Conservation (phyloP, 2,329 filamentous ascomycete species). For the Exophiala aquamarina region DNA sequence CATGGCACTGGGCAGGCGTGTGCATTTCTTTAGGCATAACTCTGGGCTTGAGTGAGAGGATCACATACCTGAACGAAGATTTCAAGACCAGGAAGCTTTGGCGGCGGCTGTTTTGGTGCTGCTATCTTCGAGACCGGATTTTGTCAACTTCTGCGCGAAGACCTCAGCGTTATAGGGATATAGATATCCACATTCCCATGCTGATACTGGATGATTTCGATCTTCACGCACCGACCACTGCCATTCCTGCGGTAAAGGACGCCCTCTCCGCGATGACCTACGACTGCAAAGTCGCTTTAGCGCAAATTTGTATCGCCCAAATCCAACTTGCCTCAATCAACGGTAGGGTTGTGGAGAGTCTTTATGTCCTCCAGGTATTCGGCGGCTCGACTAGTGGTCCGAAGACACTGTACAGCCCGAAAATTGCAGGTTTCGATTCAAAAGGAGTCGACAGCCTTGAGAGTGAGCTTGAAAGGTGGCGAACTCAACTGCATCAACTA, state of each 20-base stretch:
- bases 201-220: neutral
- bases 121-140: conserved; percentile 87
- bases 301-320: neutral
- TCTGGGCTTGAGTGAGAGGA: conserved; percentile 75
- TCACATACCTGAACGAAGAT: conserved; percentile 46
- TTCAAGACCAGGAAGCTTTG: conserved; percentile 65
- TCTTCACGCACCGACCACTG: neutral
- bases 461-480: neutral
- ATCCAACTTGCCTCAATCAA: neutral
- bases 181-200: conserved; percentile 38
- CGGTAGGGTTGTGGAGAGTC: neutral
- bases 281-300: neutral
- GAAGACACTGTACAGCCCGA: neutral
- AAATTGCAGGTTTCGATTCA: neutral
- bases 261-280: neutral
- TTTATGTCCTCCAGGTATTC: conserved; percentile 1
- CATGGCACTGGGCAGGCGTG: conserved; percentile 98
- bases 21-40: conserved; percentile 88
- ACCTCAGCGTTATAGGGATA: conserved; percentile 86
- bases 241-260: neutral
- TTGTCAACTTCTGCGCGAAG: conserved; percentile 90
- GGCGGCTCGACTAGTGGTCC: neutral
- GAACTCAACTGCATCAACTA: neutral
- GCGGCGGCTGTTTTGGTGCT: conserved; percentile 98
- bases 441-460: neutral